These are phyloP conservation scores for Talaromyces trachyspermus DNA, from an alignment of 495 filamentous ascomycete genomes.

Conservation along the genomic window DNA sequence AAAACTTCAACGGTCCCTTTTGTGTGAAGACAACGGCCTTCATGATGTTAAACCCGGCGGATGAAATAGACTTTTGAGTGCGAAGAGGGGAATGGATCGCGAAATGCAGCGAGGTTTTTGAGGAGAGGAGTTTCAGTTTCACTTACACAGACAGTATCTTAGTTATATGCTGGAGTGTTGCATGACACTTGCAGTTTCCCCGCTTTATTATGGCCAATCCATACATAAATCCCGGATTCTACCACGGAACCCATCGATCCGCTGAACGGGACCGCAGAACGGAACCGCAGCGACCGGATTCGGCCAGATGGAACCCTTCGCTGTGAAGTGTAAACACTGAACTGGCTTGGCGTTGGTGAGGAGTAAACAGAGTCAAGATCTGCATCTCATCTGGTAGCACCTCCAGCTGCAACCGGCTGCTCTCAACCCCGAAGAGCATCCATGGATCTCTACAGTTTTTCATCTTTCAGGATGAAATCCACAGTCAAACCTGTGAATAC, in stretches of 20 bases:
- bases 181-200: not conserved
- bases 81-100: not conserved
- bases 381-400: no score
- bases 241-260: not conserved
- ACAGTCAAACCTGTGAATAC: no score
- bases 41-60: constrained; percentile 16
- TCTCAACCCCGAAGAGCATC: no score
- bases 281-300: not conserved
- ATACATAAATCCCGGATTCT: not conserved
- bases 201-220: not conserved
- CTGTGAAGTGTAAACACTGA: not conserved
- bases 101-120: not conserved
- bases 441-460: no score
- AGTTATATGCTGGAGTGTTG: no score
- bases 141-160: not conserved
- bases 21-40: constrained; percentile 32
- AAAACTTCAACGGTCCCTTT: constrained; percentile 23
- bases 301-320: not conserved
- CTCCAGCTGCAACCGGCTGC: no score
- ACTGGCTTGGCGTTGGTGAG: no score
- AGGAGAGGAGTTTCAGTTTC: no score
- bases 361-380: no score
- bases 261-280: not conserved
- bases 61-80: not conserved
- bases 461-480: no score